Evolutionary conservation across 768 basidiomycete genomes (phyloP).

Genomic region (Cystobasidium tubakii): DNA sequence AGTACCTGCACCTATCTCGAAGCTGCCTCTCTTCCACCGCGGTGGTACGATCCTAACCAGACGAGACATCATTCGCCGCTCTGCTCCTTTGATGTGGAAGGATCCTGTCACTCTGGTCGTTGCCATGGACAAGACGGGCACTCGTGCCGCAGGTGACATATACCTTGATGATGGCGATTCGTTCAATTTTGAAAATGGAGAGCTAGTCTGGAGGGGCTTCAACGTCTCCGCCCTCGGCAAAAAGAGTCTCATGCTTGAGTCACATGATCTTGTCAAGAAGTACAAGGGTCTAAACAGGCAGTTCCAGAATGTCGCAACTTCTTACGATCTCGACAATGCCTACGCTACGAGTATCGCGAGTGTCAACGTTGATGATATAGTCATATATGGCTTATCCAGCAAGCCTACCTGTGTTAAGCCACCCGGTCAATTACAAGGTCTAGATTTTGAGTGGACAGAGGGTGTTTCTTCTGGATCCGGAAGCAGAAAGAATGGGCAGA

Average conservation of each 20-base stretch:
- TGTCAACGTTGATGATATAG: conserved; percentile 74
- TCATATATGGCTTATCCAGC: conserved; percentile 64
- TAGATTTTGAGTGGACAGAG: conserved; percentile 64
- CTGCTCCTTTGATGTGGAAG: conserved; percentile 76
- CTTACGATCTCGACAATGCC: conserved; percentile 59
- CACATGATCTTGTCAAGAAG: conserved; percentile 45
- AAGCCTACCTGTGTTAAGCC: conserved; percentile 62
- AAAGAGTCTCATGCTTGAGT: conserved; percentile 53
- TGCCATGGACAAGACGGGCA: conserved; percentile 58
- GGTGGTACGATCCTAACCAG: conserved; percentile 86
- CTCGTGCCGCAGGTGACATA: conserved; percentile 70
- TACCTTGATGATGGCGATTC: conserved; percentile 93
- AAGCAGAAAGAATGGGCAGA: conserved; percentile 35
- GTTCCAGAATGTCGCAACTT: conserved; percentile 34
- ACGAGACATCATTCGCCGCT: conserved; percentile 75
- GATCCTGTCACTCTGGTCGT: conserved; percentile 91
- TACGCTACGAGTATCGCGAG: conserved; percentile 63
- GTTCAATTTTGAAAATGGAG: conserved; percentile 66
- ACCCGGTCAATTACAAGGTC: conserved; percentile 49
- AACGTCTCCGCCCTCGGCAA: conserved; percentile 52
- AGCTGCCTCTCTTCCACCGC: conserved; percentile 76
- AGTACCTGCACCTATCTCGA: conserved; percentile 70
- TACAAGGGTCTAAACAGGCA: conserved; percentile 18
- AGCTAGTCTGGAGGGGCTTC: conserved; percentile 78
- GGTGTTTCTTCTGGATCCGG: conserved; percentile 57